Evolutionary conservation across 106 monocot genomes (phyloP).

Genomic region (Apostasia ramifera): DNA sequence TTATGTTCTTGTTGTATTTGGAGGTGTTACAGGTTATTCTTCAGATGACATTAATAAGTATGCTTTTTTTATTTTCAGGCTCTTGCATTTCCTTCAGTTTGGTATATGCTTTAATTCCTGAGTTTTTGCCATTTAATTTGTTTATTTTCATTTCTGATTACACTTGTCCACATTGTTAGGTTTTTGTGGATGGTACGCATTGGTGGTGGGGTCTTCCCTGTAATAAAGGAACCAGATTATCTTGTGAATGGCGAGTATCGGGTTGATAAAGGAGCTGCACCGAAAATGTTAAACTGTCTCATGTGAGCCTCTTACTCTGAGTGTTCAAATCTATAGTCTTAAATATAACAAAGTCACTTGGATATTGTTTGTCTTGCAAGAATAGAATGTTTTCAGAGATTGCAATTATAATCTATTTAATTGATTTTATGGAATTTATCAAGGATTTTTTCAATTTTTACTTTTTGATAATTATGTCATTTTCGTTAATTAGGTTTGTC

Average conservation of each 20-base stretch:
- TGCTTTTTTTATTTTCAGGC: not conserved
- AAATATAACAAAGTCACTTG: not conserved
- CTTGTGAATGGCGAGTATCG: constrained; percentile 83
- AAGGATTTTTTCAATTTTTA: too few relatives aligned
- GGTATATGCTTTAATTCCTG: not conserved
- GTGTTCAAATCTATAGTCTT: constrained; percentile 8
- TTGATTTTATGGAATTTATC: too few relatives aligned
- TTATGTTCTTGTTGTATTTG: constrained; percentile 84
- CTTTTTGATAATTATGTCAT: too few relatives aligned
- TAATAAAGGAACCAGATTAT: constrained; percentile 83
- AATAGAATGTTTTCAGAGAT: too few relatives aligned
- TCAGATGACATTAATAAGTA: constrained; percentile 90
- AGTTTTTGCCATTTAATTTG: not conserved
- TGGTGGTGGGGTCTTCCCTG: constrained; percentile 81
- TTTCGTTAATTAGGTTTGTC: too few relatives aligned
- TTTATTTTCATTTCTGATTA: not conserved
- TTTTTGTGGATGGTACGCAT: constrained; percentile 89
- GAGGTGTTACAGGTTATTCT: constrained; percentile 76
- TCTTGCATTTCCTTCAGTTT: not conserved
- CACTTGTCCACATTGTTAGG: constrained; percentile 13
- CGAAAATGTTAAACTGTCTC: constrained; percentile 81
- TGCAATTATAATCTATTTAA: too few relatives aligned
- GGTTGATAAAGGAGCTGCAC: constrained; percentile 75
- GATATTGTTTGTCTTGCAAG: too few relatives aligned
- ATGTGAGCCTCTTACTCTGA: constrained; percentile 38